Percentiles rank a stretch among this genome's conserved stretches.
Conservation (phyloP, 78 protist species). For the Dictyostelium firmibasis region DNA sequence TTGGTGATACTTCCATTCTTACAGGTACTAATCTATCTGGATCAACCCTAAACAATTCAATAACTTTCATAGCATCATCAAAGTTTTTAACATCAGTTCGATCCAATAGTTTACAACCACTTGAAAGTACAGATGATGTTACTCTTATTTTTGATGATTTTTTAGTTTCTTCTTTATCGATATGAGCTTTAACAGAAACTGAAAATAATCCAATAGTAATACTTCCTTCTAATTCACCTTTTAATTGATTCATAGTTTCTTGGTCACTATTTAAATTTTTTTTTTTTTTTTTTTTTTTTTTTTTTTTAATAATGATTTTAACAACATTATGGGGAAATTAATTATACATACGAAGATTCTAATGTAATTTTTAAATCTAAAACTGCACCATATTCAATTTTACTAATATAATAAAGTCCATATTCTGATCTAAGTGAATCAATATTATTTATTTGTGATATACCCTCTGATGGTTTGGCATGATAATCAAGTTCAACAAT, state of each 20-base stretch:
- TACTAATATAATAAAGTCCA: background rate
- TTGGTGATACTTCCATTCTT: background rate
- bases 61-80: background rate
- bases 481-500: background rate
- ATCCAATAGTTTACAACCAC: background rate
- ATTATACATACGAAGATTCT: slow-evolving; percentile 17
- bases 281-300: no score
- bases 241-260: background rate
- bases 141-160: background rate
- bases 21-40: background rate
- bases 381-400: slow-evolving; percentile 15
- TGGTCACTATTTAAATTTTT: background rate
- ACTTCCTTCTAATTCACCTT: background rate
- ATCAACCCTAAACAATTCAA: background rate
- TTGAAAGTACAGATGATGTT: background rate
- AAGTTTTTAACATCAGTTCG: background rate
- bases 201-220: background rate
- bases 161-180: background rate
- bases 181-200: background rate
- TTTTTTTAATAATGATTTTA: no score
- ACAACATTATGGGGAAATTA: no score
- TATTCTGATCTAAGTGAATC: background rate
- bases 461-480: background rate
- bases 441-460: background rate
- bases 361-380: background rate